Evolutionary conservation across 2,329 filamentous ascomycete genomes (phyloP), one percentile per base, ranked within the genome.

Genomic region (Sporothrix protearum): DNA sequence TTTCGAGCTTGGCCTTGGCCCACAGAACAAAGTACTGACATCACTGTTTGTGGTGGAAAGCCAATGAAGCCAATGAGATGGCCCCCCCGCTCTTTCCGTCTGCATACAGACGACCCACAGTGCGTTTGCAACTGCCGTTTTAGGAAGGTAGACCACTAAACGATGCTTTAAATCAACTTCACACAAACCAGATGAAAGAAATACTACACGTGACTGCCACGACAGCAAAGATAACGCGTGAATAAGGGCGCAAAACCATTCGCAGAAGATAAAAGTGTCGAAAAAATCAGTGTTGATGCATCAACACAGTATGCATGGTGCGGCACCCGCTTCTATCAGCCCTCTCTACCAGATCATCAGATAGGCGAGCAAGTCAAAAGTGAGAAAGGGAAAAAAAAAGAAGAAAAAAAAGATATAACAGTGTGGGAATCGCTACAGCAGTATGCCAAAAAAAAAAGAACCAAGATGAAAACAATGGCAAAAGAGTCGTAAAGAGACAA

Each of bases 11-110:
- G 36, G 67, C 7, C 14, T 10, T 19, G 42, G 42, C 19, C 51
- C 28, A 45, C 51, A 45, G 30, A 16, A 39, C 59, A 66, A n/a
- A 55, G 57, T 30, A 28, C 61, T 71, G 69, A 71, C 69, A 71
- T 71, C 69, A 71, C 45, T 22, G 47, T 19, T 67, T 47, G 12
- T 47, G 12, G 42, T 4, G 14, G 63, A 14, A 36, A 22, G 51
- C 67, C 51, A 57, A 55, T 55, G 47, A 36, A 22, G 51, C 67
- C 51, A 57, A 55, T 55, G 47, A 49, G 47, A 39, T 22, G 14
- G 28, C 16, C 30, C 66, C 30, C 49, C 66, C 49, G 14, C 66
- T 7, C 10, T n/a, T 19, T 39, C 42, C 42, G 2, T 33, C 14
- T 33, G 22, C 1, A 63, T 16, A 16, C 36, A 33, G 59, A 64